Conservation (phyloP, 129 eudicot species). For the Smallanthus sonchifolius region DNA sequence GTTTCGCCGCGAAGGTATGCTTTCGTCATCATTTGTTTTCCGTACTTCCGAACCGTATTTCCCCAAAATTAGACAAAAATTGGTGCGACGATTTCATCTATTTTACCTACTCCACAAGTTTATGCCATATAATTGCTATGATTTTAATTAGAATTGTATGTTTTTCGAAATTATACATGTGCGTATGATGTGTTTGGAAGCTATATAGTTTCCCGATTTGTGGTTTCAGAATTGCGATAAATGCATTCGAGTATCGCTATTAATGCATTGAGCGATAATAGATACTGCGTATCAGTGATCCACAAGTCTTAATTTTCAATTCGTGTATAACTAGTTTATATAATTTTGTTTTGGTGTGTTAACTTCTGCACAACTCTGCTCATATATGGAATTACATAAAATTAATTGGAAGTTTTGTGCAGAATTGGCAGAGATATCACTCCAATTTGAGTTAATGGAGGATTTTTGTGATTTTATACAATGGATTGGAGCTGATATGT, state of each 20-base stretch:
- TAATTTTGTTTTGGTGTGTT: slow-evolving; percentile 6
- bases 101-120: not conserved
- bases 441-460: slow-evolving; percentile 37
- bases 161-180: no score
- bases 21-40: not conserved
- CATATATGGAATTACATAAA: not conserved
- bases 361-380: not conserved
- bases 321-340: not conserved
- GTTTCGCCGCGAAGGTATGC: not conserved
- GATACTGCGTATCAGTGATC: slow-evolving; percentile 4
- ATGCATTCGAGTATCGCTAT: slow-evolving; percentile 8
- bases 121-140: not conserved
- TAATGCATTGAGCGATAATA: not conserved
- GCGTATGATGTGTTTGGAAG: not conserved
- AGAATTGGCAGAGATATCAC: not conserved
- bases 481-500: slow-evolving; percentile 65
- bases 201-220: slow-evolving; percentile 7
- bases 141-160: slow-evolving; percentile 5
- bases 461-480: slow-evolving; percentile 51
- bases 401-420: not conserved
- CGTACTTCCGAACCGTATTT: not conserved
- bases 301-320: not conserved
- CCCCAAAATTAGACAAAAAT: not conserved
- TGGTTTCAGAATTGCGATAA: slow-evolving; percentile 17
- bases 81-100: slow-evolving; percentile 3